Evolutionary conservation across 176 grass and related monocot species (phyloP).

Genomic region (Zoysia japonica): DNA sequence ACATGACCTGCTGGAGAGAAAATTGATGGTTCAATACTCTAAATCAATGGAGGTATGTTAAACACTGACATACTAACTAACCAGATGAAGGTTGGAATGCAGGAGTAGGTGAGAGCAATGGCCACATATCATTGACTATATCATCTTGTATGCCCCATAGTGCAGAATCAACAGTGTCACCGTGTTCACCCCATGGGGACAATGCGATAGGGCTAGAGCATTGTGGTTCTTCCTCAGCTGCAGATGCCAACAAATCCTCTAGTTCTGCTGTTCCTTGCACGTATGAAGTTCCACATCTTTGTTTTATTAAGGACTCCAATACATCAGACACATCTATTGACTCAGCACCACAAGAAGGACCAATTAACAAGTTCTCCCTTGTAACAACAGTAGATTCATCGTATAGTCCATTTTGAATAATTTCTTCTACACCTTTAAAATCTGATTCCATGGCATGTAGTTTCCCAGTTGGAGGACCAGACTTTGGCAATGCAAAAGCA

Average conservation of each 20-base stretch:
- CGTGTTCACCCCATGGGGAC: slow-evolving; percentile 53
- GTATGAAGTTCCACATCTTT: slow-evolving; percentile 45
- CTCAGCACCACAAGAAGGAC: slow-evolving; percentile 34
- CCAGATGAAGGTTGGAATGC: slow-evolving; percentile 42
- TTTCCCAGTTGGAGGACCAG: slow-evolving; percentile 31
- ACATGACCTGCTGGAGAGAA: slow-evolving; percentile 45
- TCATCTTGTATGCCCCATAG: slow-evolving; percentile 54
- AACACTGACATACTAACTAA: slow-evolving; percentile 37
- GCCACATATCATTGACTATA: slow-evolving; percentile 49
- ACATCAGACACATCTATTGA: slow-evolving; percentile 42
- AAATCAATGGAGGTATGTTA: slow-evolving; percentile 9
- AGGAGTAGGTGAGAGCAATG: slow-evolving; percentile 50
- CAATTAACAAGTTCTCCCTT: slow-evolving; percentile 26
- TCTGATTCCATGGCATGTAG: slow-evolving; percentile 23
- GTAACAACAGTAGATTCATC: slow-evolving; percentile 33
- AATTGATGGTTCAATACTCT: slow-evolving; percentile 4
- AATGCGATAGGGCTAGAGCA: slow-evolving; percentile 51
- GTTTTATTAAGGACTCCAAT: slow-evolving; percentile 47
- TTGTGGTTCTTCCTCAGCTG: slow-evolving; percentile 48
- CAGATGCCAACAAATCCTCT: slow-evolving; percentile 31
- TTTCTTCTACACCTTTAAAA: slow-evolving; percentile 35
- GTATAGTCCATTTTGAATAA: slow-evolving; percentile 31
- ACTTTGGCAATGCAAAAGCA: slow-evolving; percentile 35
- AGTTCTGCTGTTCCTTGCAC: slow-evolving; percentile 34
- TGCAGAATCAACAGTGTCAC: slow-evolving; percentile 47